Evolutionary conservation across 176 grass and related monocot species (phyloP).

Genomic region (Aegilops umbellulata): DNA sequence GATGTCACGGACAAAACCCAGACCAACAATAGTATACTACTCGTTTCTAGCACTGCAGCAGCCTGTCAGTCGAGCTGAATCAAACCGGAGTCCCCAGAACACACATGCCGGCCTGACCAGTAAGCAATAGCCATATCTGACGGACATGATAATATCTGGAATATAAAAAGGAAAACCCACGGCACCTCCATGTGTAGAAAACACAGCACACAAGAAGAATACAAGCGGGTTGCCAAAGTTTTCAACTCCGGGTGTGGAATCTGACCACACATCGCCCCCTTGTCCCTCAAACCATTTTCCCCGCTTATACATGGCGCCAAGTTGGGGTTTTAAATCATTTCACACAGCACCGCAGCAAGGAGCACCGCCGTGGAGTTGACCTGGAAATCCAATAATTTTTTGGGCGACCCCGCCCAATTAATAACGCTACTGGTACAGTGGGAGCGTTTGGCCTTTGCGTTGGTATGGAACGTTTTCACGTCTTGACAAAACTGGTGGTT

Average conservation of each 20-base stretch:
- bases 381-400: slow-evolving; percentile 14
- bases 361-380: slow-evolving; percentile 35
- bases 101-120: neutral
- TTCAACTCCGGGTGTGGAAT: slow-evolving; percentile 48
- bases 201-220: slow-evolving; percentile 36
- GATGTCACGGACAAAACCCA: slow-evolving; percentile 15
- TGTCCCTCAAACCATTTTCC: neutral
- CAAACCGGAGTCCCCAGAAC: neutral
- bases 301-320: slow-evolving; percentile 32
- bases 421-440: slow-evolving; percentile 8
- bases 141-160: neutral
- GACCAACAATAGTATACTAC: slow-evolving; percentile 20
- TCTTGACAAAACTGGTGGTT: slow-evolving; percentile 33
- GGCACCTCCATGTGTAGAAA: slow-evolving; percentile 33
- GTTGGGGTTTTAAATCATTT: slow-evolving; percentile 44
- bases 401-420: slow-evolving; percentile 41
- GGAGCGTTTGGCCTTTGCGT: neutral
- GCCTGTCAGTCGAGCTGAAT: slow-evolving; percentile 22
- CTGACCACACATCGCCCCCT: slow-evolving; percentile 28
- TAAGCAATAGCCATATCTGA: neutral
- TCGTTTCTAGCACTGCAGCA: neutral
- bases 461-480: neutral
- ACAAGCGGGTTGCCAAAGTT: slow-evolving; percentile 38
- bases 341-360: slow-evolving; percentile 25
- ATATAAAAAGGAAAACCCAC: neutral